Conservation (phyloP, 116 monocot species). For the Iris pallida region DNA sequence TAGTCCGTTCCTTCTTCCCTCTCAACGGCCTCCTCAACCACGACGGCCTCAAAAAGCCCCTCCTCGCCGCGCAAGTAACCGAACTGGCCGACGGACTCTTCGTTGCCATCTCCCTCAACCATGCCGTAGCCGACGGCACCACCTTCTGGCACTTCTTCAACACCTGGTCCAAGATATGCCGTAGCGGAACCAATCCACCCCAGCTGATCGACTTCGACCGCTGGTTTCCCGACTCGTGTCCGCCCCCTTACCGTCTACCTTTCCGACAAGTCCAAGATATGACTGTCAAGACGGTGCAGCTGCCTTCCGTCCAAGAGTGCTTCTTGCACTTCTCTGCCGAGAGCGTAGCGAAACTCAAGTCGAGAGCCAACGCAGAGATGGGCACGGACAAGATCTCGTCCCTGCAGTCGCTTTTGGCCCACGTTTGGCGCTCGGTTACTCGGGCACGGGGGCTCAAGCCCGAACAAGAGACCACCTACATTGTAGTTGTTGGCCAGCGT, state of each 20-base stretch:
- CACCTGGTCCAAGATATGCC: constrained; percentile 18
- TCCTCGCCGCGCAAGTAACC: constrained; percentile 20
- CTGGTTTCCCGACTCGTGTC: constrained; percentile 4
- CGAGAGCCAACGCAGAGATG: constrained; percentile 45
- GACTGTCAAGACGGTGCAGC: no score
- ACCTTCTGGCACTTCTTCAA: constrained; percentile 29
- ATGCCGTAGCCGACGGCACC: constrained; percentile 17
- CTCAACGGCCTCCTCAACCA: constrained; percentile 7
- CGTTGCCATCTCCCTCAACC: constrained; percentile 18
- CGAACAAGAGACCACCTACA: constrained; percentile 7
- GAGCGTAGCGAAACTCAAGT: constrained; percentile 39
- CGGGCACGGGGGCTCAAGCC: neutral
- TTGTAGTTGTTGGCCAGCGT: neutral
- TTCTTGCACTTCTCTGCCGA: constrained; percentile 42
- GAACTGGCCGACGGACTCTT: constrained; percentile 16
- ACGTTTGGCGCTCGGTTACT: constrained; percentile 7
- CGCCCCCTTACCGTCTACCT: constrained; percentile 22
- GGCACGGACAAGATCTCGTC: constrained; percentile 1
- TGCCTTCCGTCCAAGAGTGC: constrained; percentile 27
- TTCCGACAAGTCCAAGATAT: constrained; percentile 1
- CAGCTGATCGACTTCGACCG: constrained; percentile 8
- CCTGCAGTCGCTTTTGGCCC: constrained; percentile 13
- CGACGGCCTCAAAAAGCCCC: constrained; percentile 12
- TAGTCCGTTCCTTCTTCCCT: constrained; percentile 9
- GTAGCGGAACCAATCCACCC: neutral